Conservation (phyloP, 257 asterid genomes). For the Nicotiana attenuata region DNA sequence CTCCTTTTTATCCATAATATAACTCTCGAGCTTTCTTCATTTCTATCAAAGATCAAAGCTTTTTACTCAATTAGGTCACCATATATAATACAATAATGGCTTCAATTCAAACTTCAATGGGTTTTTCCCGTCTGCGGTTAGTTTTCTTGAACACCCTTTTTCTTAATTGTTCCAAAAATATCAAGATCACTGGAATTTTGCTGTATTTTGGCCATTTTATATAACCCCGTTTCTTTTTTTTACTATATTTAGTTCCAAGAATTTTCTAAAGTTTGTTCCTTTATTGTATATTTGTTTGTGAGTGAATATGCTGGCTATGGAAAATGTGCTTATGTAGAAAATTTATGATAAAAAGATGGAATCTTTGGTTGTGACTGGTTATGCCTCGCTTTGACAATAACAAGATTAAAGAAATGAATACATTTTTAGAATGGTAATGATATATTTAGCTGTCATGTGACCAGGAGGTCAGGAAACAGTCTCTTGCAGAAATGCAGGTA, state of each 20-base stretch:
- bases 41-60: neutral
- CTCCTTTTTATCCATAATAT: neutral
- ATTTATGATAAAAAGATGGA: neutral
- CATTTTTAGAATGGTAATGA: no score
- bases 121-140: neutral
- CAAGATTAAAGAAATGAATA: no score
- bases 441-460: no score
- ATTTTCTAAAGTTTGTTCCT: neutral
- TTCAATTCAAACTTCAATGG: constrained; percentile 5
- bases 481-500: no score
- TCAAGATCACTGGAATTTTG: neutral
- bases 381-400: no score
- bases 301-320: neutral
- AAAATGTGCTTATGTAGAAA: neutral
- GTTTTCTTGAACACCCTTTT: neutral
- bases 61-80: neutral
- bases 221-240: neutral
- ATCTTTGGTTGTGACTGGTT: neutral
- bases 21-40: neutral
- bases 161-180: neutral
- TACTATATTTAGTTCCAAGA: neutral
- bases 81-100: neutral
- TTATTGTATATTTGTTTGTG: neutral
- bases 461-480: no score
- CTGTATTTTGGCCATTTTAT: neutral